A percentile compares a stretch with the other conserved stretches of the same genome.
These are phyloP conservation scores for Yamadazyma philogaea DNA, from an alignment of 805 yeast genomes.

Conservation along the genomic window DNA sequence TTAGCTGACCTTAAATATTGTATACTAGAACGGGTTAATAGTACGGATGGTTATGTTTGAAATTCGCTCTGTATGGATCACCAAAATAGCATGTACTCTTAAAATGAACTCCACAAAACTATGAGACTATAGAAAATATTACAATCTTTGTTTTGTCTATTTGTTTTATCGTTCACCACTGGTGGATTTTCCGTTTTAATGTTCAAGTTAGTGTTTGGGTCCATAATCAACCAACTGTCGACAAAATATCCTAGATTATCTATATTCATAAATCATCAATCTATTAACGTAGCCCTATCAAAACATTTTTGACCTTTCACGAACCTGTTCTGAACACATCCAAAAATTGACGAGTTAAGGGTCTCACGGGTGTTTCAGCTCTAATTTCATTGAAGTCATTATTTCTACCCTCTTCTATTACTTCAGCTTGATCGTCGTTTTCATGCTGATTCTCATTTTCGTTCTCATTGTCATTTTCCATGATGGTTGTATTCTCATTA, in stretches of 20 bases:
- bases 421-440: conserved; percentile 17
- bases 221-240: no score
- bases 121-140: no score
- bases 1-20: no score
- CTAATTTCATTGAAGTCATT: conserved; percentile 26
- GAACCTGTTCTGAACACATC: conserved; percentile 43
- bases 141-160: no score
- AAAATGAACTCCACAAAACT: no score
- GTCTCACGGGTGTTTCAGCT: conserved; percentile 59
- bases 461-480: not conserved
- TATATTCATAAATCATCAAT: conserved; percentile 2
- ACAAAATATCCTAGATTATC: no score
- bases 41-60: no score
- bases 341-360: conserved; percentile 57
- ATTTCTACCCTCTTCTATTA: conserved; percentile 12
- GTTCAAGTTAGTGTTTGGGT: no score
- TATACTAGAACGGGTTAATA: not conserved
- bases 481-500: not conserved
- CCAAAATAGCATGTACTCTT: no score
- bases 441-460: conserved; percentile 25
- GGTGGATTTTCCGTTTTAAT: no score
- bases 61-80: no score
- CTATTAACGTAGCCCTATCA: not conserved
- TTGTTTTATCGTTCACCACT: no score
- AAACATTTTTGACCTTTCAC: not conserved